These are phyloP conservation scores for Ophiostoma sp. DNA, from an alignment of 2,329 filamentous ascomycete species.

Conservation along the genomic window DNA sequence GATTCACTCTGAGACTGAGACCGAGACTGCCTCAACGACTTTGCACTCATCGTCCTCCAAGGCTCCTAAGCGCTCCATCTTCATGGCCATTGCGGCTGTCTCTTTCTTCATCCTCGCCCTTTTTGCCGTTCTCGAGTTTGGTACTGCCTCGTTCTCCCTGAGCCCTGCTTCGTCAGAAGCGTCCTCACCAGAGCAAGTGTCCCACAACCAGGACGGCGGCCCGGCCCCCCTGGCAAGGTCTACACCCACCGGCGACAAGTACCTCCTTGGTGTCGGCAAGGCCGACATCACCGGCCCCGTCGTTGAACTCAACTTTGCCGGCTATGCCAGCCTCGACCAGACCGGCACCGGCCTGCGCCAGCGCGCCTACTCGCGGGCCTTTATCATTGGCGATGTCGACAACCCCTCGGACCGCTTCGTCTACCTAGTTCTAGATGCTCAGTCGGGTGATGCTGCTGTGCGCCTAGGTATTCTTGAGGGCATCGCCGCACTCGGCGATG, in stretches of 20 bases:
- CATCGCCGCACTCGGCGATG: conserved; percentile 60
- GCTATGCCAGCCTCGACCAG: conserved; percentile 83
- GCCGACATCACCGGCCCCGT: conserved; percentile 65
- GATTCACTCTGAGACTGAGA: too few species aligned
- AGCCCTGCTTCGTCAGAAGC: neutral
- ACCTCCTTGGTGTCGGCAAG: conserved; percentile 52
- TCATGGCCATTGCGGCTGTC: neutral
- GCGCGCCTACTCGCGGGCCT: conserved; percentile 80
- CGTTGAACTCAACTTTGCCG: conserved; percentile 85
- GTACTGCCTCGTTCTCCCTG: neutral
- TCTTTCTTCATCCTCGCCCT: neutral
- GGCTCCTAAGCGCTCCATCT: neutral
- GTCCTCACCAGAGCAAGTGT: neutral
- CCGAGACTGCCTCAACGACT: neutral
- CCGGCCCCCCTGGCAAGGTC: conserved; percentile 25
- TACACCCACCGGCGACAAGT: conserved; percentile 36
- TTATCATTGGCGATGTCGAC: conserved; percentile 69
- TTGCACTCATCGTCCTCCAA: neutral
- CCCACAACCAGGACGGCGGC: neutral
- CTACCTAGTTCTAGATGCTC: conserved; percentile 81
- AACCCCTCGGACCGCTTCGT: conserved; percentile 68
- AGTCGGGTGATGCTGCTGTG: conserved; percentile 83
- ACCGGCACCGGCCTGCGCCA: conserved; percentile 79
- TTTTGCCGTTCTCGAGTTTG: neutral
- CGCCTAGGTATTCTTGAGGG: conserved; percentile 80